phyloP scores from a whole-genome alignment of 2,329 filamentous ascomycete species.

The Chrysoporthe austroafricana region DNA sequence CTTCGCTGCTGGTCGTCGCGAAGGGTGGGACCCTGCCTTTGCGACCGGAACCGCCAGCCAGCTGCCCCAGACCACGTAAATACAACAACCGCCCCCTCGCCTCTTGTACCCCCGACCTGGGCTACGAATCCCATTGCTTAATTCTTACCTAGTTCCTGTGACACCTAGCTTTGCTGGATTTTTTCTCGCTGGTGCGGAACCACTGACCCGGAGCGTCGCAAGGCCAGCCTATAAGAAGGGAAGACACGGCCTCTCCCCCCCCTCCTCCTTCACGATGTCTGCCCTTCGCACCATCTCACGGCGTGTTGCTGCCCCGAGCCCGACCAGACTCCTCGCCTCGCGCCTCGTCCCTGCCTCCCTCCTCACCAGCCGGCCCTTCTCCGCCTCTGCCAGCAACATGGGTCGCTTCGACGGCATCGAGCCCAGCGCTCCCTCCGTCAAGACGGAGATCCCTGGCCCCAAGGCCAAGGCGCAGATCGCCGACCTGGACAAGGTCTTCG shows the following conservation, averaged over 20 bases:
- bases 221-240: constrained; percentile 19
- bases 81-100: constrained; percentile 6
- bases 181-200: not conserved
- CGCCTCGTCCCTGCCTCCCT: constrained; percentile 24
- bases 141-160: constrained; percentile 24
- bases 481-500: constrained; percentile 78
- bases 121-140: constrained; percentile 27
- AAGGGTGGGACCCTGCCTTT: constrained; percentile 11
- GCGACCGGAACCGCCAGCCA: constrained; percentile 18
- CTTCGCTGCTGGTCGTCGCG: constrained; percentile 11
- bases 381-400: constrained; percentile 31
- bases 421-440: constrained; percentile 56
- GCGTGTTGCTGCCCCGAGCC: constrained; percentile 22
- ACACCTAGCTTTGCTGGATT: constrained; percentile 11
- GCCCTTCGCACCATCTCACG: constrained; percentile 28
- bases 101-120: constrained; percentile 24
- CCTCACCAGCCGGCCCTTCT: constrained; percentile 33
- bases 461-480: constrained; percentile 70
- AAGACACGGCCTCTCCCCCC: not conserved
- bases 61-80: constrained; percentile 21
- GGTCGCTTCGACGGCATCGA: constrained; percentile 40
- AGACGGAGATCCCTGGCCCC: constrained; percentile 74
- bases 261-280: constrained; percentile 20
- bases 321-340: constrained; percentile 24
- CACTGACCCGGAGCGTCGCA: not conserved